Evolutionary conservation across 129 eudicot genomes (phyloP).

Genomic region (Escallonia herrerae): DNA sequence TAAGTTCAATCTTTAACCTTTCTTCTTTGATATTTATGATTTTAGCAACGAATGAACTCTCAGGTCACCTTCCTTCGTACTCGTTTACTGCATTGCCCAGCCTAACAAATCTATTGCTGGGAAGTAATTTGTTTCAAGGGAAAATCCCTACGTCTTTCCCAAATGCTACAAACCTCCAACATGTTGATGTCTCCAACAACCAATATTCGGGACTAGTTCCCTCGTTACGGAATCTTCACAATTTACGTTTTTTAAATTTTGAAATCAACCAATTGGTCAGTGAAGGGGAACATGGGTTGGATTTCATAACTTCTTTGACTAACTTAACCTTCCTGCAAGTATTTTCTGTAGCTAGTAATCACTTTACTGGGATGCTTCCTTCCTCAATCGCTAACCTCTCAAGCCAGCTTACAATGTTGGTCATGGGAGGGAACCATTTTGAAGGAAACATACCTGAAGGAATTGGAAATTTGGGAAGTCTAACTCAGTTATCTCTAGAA

Average conservation of each 20-base stretch:
- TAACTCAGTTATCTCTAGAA: slow-evolving; percentile 4
- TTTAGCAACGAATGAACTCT: slow-evolving; percentile 9
- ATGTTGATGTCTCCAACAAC: slow-evolving; percentile 18
- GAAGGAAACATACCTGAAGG: slow-evolving; percentile 20
- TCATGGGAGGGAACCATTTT: slow-evolving; percentile 10
- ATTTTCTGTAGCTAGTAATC: slow-evolving; percentile 6
- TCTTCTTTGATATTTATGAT: slow-evolving; percentile 7
- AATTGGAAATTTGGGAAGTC: slow-evolving; percentile 12
- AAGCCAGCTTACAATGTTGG: slow-evolving; percentile 2
- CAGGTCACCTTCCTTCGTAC: slow-evolving; percentile 18
- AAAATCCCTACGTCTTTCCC: slow-evolving; percentile 11
- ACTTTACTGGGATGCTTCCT: slow-evolving; percentile 19
- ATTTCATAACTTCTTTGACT: slow-evolving; percentile 17
- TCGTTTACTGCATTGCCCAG: slow-evolving; percentile 8
- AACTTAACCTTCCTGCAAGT: slow-evolving; percentile 10
- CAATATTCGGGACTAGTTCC: slow-evolving; percentile 13
- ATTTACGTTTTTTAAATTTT: slow-evolving; percentile 7
- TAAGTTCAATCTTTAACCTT: slow-evolving; percentile 14
- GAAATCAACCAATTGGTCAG: slow-evolving; percentile 1
- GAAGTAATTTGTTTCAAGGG: slow-evolving; percentile 11
- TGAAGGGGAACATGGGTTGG: slow-evolving; percentile 12
- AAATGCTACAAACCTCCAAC: slow-evolving; percentile 17
- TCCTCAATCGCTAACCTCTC: slow-evolving; percentile 24
- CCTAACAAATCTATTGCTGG: slow-evolving; percentile 2
- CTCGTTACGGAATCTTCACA: slow-evolving; percentile 15